Conservation (phyloP, 441 rosid species). For the Arabidopsis hybrid region DNA sequence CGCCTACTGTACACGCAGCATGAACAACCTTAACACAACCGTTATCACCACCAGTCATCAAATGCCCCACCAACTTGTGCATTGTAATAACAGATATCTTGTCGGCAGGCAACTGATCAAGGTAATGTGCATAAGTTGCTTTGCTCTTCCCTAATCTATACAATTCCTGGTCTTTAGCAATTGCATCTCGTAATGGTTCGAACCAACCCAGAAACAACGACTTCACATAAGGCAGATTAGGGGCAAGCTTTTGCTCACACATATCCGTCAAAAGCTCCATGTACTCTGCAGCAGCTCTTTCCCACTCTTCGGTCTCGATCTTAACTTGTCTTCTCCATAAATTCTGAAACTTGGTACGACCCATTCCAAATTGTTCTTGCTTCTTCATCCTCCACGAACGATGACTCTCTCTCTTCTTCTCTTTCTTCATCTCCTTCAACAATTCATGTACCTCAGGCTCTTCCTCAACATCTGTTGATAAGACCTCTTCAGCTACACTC, state of each 20-base stretch:
- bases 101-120: slow-evolving; percentile 82
- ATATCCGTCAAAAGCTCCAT: slow-evolving; percentile 82
- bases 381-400: slow-evolving; percentile 37
- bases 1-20: slow-evolving; percentile 80
- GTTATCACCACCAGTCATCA: slow-evolving; percentile 79
- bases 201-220: slow-evolving; percentile 96
- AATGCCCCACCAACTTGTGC: slow-evolving; percentile 79
- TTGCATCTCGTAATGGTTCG: slow-evolving; percentile 86
- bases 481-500: slow-evolving; percentile 83
- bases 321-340: slow-evolving; percentile 81
- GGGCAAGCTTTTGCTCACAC: slow-evolving; percentile 94
- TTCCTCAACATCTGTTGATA: slow-evolving; percentile 79
- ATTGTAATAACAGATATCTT: slow-evolving; percentile 91
- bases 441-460: slow-evolving; percentile 74
- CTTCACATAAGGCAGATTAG: slow-evolving; percentile 90
- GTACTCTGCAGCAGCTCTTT: slow-evolving; percentile 83
- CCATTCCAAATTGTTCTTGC: slow-evolving; percentile 53
- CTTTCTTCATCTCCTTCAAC: slow-evolving; percentile 67
- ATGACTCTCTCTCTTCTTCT: slow-evolving; percentile 48
- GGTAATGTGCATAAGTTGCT: slow-evolving; percentile 59
- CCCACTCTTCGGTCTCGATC: slow-evolving; percentile 98
- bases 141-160: slow-evolving; percentile 58
- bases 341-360: slow-evolving; percentile 49
- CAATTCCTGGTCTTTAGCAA: slow-evolving; percentile 70
- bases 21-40: slow-evolving; percentile 81